phyloP scores from a whole-genome alignment of 2,329 filamentous ascomycete species.

The Bipolaris bicolor region DNA sequence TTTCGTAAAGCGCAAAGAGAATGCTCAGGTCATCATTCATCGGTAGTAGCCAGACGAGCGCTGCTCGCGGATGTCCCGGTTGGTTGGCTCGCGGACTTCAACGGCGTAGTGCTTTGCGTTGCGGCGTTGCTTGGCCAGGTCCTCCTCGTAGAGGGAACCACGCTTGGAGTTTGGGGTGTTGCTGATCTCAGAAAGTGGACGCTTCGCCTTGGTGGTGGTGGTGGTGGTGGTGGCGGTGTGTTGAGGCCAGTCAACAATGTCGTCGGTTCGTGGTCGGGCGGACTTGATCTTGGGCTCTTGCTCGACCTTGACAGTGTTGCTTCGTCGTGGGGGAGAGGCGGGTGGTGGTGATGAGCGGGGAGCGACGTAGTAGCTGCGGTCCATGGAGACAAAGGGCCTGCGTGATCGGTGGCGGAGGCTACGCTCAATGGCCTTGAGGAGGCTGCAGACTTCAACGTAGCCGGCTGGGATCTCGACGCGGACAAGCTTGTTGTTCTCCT shows the following conservation, averaged over 20 bases:
- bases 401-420: slow-evolving; percentile 45
- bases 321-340: slow-evolving; percentile 31
- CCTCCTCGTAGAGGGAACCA: slow-evolving; percentile 51
- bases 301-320: slow-evolving; percentile 43
- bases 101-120: slow-evolving; percentile 49
- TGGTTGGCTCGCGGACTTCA: slow-evolving; percentile 51
- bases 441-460: slow-evolving; percentile 49
- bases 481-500: slow-evolving; percentile 51
- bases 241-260: slow-evolving; percentile 49
- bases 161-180: slow-evolving; percentile 43
- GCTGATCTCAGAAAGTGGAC: slow-evolving; percentile 40
- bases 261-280: slow-evolving; percentile 43
- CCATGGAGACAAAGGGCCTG: slow-evolving; percentile 52
- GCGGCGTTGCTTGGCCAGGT: slow-evolving; percentile 44
- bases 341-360: slow-evolving; percentile 39
- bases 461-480: slow-evolving; percentile 53
- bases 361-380: slow-evolving; percentile 51
- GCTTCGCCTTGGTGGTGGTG: slow-evolving; percentile 20
- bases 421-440: slow-evolving; percentile 53
- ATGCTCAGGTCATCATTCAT: slow-evolving; percentile 32
- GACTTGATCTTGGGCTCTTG: slow-evolving; percentile 35
- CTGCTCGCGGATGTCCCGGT: slow-evolving; percentile 45
- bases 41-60: slow-evolving; percentile 49
- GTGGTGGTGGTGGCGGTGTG: slow-evolving; percentile 6
- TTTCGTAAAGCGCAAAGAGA: slow-evolving; percentile 19